Evolutionary conservation across 2,329 filamentous ascomycete genomes (phyloP).

Genomic region (Coleophoma cylindrospora): DNA sequence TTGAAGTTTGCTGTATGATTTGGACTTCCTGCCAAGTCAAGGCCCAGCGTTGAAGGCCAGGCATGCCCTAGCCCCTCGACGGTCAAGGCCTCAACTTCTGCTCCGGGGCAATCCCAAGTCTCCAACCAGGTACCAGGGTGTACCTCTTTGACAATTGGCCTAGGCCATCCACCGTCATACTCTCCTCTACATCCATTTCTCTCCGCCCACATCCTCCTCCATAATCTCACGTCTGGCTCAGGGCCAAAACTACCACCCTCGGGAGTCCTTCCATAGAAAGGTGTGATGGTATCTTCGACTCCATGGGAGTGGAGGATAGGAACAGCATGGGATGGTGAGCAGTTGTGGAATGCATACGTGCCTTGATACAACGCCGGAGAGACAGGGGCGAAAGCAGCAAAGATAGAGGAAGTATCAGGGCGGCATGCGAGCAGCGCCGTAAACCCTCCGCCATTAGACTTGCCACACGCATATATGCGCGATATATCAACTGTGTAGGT

Average conservation of each 20-base stretch:
- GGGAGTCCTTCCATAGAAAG: not conserved
- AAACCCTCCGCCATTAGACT: constrained; percentile 39
- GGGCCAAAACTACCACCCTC: not conserved
- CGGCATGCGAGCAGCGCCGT: constrained; percentile 34
- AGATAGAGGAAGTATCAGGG: constrained; percentile 25
- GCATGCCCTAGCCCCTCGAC: constrained; percentile 1
- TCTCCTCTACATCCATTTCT: constrained; percentile 8
- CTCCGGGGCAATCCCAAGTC: constrained; percentile 5
- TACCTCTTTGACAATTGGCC: not conserved
- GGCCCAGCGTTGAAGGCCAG: constrained; percentile 4
- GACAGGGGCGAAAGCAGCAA: constrained; percentile 39
- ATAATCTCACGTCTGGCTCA: constrained; percentile 6
- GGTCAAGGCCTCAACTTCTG: constrained; percentile 5
- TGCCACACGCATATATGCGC: constrained; percentile 37
- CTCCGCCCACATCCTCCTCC: constrained; percentile 6
- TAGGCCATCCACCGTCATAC: constrained; percentile 2
- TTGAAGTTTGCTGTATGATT: constrained; percentile 6
- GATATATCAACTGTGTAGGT: constrained; percentile 28
- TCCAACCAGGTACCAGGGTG: not conserved
- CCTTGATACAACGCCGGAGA: constrained; percentile 34
- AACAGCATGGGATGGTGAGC: not conserved
- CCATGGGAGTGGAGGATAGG: constrained; percentile 2
- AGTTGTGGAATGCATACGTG: not conserved
- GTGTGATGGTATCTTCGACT: not conserved
- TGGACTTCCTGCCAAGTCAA: constrained; percentile 4